Evolutionary conservation across 441 rosid genomes (phyloP).

Genomic region (Aleurites moluccanus): DNA sequence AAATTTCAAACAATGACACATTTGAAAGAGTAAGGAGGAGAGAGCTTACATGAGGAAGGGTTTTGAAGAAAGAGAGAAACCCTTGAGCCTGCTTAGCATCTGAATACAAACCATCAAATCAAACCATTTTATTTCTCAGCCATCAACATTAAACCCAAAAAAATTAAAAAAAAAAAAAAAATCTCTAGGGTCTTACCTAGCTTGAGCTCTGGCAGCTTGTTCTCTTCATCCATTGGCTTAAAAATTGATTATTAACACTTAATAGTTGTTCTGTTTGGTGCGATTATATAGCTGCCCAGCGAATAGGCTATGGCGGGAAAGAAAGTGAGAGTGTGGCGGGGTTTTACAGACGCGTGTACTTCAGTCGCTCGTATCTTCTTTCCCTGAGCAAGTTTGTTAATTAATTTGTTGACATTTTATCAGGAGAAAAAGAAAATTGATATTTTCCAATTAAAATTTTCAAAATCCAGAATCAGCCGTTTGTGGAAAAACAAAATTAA

Average conservation of each 20-base stretch:
- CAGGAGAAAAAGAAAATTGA: too few species aligned
- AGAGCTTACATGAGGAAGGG: constrained; percentile 72
- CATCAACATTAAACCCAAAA: background rate
- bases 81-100: constrained; percentile 98
- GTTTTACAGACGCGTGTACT: constrained; percentile 39
- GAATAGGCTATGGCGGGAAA: constrained; percentile 65
- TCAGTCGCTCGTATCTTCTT: constrained; percentile 4
- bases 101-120: constrained; percentile 20
- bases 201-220: constrained; percentile 93
- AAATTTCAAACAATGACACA: background rate
- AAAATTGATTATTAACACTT: background rate
- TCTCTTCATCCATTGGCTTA: constrained; percentile 53
- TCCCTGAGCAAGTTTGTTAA: background rate
- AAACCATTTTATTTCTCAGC: background rate
- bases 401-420: too few species aligned
- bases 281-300: background rate
- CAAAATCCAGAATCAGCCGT: too few species aligned
- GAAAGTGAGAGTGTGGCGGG: constrained; percentile 37
- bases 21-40: constrained; percentile 2
- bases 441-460: too few species aligned
- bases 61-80: constrained; percentile 93
- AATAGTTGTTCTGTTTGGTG: background rate
- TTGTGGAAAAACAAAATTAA: too few species aligned
- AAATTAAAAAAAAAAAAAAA: background rate
- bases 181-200: constrained; percentile 58